phyloP scores from a whole-genome alignment of 371 early-diverging fungal genomes.

The Mucor ambiguus region DNA sequence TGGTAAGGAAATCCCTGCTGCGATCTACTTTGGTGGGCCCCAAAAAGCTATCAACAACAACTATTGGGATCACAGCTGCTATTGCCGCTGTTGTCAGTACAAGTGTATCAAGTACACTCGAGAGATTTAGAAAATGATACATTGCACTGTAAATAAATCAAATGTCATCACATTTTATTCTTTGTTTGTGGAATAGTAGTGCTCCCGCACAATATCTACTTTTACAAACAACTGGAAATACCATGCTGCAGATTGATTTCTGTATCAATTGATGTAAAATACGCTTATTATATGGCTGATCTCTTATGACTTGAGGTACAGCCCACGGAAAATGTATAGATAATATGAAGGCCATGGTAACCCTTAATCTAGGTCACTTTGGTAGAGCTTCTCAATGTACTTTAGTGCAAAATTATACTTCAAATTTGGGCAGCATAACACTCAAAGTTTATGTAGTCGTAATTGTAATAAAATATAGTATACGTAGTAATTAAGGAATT shows the following conservation, averaged over 20 bases:
- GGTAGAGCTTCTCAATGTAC: neutral
- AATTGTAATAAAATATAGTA: neutral
- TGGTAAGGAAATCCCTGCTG: neutral
- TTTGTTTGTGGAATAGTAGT: too few species aligned
- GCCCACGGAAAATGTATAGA: too few species aligned
- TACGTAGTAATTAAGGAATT: neutral
- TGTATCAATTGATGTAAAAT: too few species aligned
- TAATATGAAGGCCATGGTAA: too few species aligned
- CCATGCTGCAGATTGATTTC: too few species aligned
- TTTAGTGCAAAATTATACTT: neutral
- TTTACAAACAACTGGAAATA: too few species aligned
- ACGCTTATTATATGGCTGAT: too few species aligned
- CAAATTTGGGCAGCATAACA: too few species aligned
- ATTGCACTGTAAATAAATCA: too few species aligned
- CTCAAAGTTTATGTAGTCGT: neutral
- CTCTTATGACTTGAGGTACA: too few species aligned
- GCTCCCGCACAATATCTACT: too few species aligned
- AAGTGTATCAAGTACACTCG: slow-evolving; percentile 11
- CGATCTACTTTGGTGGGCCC: neutral
- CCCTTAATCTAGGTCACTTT: neutral
- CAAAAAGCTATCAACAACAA: neutral
- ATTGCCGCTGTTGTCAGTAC: slow-evolving; percentile 12
- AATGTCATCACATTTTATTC: neutral
- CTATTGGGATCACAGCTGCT: slow-evolving; percentile 23
- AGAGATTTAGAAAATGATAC: slow-evolving; percentile 2